These are phyloP conservation scores for Obelidium mucronatum DNA, from an alignment of 192 early-diverging fungal species.

Conservation along the genomic window DNA sequence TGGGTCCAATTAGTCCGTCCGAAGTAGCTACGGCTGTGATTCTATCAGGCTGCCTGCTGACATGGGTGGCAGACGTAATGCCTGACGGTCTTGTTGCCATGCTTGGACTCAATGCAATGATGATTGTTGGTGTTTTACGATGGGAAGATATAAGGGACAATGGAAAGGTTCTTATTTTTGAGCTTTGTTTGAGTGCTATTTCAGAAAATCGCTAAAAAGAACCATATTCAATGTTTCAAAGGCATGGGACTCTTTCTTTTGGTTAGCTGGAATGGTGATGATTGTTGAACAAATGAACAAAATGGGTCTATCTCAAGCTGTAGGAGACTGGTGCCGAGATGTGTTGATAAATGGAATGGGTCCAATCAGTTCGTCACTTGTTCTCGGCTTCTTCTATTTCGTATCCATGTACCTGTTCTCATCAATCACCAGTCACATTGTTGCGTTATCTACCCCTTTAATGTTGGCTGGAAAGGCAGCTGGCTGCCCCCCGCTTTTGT, in stretches of 20 bases:
- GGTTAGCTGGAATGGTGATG: slow-evolving; percentile 80
- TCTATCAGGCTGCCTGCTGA: slow-evolving; percentile 16
- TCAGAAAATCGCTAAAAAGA: not conserved
- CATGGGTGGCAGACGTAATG: slow-evolving; percentile 38
- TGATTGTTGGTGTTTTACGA: slow-evolving; percentile 62
- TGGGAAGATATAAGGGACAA: slow-evolving; percentile 73
- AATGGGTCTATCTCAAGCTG: slow-evolving; percentile 71
- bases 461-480: slow-evolving; percentile 74
- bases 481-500: slow-evolving; percentile 60
- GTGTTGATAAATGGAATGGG: slow-evolving; percentile 44
- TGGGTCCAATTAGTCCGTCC: slow-evolving; percentile 35
- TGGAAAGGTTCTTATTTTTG: slow-evolving; percentile 65
- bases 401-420: slow-evolving; percentile 80
- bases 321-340: slow-evolving; percentile 60
- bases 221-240: slow-evolving; percentile 14
- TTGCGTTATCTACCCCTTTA: slow-evolving; percentile 74
- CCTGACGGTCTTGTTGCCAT: slow-evolving; percentile 76
- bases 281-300: slow-evolving; percentile 76
- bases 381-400: slow-evolving; percentile 67
- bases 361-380: slow-evolving; percentile 49
- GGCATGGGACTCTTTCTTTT: slow-evolving; percentile 83
- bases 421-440: slow-evolving; percentile 74
- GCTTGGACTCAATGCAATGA: slow-evolving; percentile 62
- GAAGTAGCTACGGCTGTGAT: slow-evolving; percentile 33
- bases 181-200: slow-evolving; percentile 13